These are phyloP conservation scores for Pichia deserticola DNA, from an alignment of 805 yeast species.

Conservation along the genomic window DNA sequence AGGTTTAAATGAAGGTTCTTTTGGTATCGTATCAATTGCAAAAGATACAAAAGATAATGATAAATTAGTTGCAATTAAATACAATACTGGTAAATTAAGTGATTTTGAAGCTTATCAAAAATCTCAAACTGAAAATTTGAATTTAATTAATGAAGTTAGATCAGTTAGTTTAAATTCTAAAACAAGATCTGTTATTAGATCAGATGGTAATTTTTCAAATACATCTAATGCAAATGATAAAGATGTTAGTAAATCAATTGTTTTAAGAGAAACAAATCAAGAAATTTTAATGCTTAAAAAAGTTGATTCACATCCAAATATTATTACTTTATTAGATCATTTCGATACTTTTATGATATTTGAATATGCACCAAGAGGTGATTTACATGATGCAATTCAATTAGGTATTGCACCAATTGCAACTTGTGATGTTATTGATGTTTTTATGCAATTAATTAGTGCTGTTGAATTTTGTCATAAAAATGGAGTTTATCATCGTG, in stretches of 20 bases:
- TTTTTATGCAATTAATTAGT: conserved; percentile 40
- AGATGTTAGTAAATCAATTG: conserved; percentile 26
- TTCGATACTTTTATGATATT: conserved; percentile 50
- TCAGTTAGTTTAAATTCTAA: conserved; percentile 13
- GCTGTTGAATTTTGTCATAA: conserved; percentile 47
- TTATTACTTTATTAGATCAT: conserved; percentile 39
- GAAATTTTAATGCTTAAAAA: conserved; percentile 61
- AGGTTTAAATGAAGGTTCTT: conserved; percentile 86
- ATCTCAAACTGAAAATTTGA: conserved; percentile 8
- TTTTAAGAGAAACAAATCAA: conserved; percentile 53
- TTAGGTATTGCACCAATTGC: conserved; percentile 53
- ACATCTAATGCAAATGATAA: conserved; percentile 6
- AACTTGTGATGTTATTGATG: conserved; percentile 48
- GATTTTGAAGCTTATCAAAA: conserved; percentile 26
- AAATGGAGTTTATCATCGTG: conserved; percentile 44
- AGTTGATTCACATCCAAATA: conserved; percentile 47
- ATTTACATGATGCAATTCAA: conserved; percentile 73
- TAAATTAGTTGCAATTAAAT: conserved; percentile 75
- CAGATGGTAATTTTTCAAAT: conserved; percentile 10
- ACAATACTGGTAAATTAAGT: conserved; percentile 56
- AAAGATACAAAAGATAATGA: conserved; percentile 46
- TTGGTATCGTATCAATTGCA: conserved; percentile 86
- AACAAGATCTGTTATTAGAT: conserved; percentile 8
- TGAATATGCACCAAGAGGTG: conserved; percentile 86
- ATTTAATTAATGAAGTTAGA: conserved; percentile 2